Percentiles rank a stretch among this genome's conserved stretches.
Conservation (phyloP, 2,329 filamentous ascomycete genomes). For the Beauveria sp. region DNA sequence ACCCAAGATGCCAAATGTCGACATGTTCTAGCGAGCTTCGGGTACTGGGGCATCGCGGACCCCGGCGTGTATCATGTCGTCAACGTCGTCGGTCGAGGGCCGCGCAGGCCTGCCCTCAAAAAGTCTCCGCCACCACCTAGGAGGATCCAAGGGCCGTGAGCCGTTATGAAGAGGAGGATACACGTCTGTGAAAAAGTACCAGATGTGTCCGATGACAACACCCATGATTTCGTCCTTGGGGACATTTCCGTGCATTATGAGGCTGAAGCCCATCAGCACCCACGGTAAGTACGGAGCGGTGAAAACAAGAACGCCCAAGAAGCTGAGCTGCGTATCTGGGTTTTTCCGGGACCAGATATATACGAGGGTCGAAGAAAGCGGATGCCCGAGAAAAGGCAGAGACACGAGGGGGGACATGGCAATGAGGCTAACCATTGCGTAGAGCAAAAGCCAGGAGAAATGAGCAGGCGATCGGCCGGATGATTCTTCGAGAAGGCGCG, state of each 20-base stretch:
- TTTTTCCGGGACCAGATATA: slow-evolving; percentile 98
- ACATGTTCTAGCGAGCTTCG: slow-evolving; percentile 2
- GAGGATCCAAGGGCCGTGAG: slow-evolving; percentile 79
- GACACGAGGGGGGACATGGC: slow-evolving; percentile 78
- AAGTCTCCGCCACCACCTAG: slow-evolving; percentile 78
- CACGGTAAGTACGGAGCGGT: slow-evolving; percentile 91
- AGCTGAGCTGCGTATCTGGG: slow-evolving; percentile 81
- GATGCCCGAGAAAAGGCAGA: slow-evolving; percentile 90
- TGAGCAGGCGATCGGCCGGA: slow-evolving; percentile 86
- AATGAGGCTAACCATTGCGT: slow-evolving; percentile 73
- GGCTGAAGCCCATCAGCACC: slow-evolving; percentile 88
- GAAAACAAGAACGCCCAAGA: slow-evolving; percentile 83
- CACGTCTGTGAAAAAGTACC: slow-evolving; percentile 97
- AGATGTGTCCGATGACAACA: slow-evolving; percentile 88
- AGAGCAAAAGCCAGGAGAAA: slow-evolving; percentile 90
- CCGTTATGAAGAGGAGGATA: slow-evolving; percentile 87
- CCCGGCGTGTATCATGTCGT: slow-evolving; percentile 5
- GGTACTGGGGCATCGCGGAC: slow-evolving; percentile 1
- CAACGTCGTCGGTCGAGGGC: slow-evolving; percentile 37
- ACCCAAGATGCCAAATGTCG: background rate
- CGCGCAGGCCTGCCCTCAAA: slow-evolving; percentile 56
- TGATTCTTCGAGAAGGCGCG: slow-evolving; percentile 87
- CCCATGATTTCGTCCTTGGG: slow-evolving; percentile 97
- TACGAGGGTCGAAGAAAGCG: slow-evolving; percentile 84
- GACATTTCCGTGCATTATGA: slow-evolving; percentile 81